These are phyloP conservation scores for Leptographium wingfieldii DNA, from an alignment of 2,329 filamentous ascomycete species.

Conservation along the genomic window DNA sequence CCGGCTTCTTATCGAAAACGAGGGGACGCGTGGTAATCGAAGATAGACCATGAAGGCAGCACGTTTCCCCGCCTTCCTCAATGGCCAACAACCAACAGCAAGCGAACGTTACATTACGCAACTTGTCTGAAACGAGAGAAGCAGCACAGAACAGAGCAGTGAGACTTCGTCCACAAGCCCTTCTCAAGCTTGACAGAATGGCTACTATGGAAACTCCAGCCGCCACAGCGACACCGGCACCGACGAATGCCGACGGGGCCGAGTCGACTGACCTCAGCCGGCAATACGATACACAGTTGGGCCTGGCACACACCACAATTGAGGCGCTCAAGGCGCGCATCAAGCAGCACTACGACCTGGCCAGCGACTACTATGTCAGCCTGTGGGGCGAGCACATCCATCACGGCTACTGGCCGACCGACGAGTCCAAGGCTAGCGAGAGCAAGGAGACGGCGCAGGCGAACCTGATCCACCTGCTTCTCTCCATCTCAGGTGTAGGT, in stretches of 20 bases:
- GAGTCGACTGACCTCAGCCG: conserved; percentile 26
- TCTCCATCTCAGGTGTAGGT: conserved; percentile 31
- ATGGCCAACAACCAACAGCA: background rate
- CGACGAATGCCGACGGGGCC: conserved; percentile 1
- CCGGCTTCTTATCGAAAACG: background rate
- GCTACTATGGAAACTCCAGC: background rate
- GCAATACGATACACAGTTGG: conserved; percentile 32
- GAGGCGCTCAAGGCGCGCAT: conserved; percentile 43
- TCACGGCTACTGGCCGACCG: conserved; percentile 45
- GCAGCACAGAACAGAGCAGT: background rate
- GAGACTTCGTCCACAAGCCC: background rate
- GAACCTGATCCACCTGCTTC: conserved; percentile 42
- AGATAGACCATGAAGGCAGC: background rate
- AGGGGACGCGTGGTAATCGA: background rate
- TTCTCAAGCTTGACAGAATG: background rate
- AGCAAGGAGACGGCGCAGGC: conserved; percentile 46
- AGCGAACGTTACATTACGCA: too few relatives aligned
- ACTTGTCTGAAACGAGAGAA: background rate
- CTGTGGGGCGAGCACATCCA: conserved; percentile 54
- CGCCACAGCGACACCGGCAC: background rate
- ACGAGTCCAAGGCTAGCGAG: conserved; percentile 30
- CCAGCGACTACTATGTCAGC: conserved; percentile 48
- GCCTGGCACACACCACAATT: conserved; percentile 31
- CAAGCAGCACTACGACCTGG: conserved; percentile 47
- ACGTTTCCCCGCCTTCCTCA: background rate